phyloP scores from a whole-genome alignment of 108 stramenopile genomes.

The Hondaea fermentalgiana region DNA sequence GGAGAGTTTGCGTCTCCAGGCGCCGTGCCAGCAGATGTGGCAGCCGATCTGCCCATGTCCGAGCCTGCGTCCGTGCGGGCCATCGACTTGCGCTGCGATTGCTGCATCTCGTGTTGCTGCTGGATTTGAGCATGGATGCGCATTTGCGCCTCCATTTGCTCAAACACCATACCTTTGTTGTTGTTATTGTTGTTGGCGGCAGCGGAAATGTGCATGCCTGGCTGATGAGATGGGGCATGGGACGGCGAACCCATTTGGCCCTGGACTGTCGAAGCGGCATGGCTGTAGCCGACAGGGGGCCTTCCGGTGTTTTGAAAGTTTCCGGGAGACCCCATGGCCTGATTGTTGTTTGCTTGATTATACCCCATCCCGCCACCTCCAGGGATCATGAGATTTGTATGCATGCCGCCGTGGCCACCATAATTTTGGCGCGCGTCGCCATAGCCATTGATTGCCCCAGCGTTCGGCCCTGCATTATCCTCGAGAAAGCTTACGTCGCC shows the following conservation, averaged over 20 bases:
- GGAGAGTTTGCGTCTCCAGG: neutral
- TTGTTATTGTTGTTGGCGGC: neutral
- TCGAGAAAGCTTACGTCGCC: neutral
- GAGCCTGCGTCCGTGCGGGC: neutral
- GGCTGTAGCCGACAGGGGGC: too few species aligned
- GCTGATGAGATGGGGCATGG: too few species aligned
- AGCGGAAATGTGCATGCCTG: too few species aligned
- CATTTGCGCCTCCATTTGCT: conserved; percentile 3
- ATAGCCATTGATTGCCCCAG: neutral
- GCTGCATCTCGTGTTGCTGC: neutral
- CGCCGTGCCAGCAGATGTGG: neutral
- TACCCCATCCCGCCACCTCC: neutral
- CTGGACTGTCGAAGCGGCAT: too few species aligned
- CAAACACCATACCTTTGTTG: neutral
- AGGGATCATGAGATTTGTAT: neutral
- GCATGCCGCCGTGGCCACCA: neutral
- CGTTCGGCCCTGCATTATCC: neutral
- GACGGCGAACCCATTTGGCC: too few species aligned
- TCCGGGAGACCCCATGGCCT: too few species aligned
- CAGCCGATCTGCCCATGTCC: neutral
- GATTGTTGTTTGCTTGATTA: too few species aligned
- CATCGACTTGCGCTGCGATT: neutral
- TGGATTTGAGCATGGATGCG: neutral
- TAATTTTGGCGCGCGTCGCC: neutral
- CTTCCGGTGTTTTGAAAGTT: too few species aligned